These are phyloP conservation scores for Vitis labrusca DNA, from an alignment of 164 flowering plant species.

Conservation along the genomic window DNA sequence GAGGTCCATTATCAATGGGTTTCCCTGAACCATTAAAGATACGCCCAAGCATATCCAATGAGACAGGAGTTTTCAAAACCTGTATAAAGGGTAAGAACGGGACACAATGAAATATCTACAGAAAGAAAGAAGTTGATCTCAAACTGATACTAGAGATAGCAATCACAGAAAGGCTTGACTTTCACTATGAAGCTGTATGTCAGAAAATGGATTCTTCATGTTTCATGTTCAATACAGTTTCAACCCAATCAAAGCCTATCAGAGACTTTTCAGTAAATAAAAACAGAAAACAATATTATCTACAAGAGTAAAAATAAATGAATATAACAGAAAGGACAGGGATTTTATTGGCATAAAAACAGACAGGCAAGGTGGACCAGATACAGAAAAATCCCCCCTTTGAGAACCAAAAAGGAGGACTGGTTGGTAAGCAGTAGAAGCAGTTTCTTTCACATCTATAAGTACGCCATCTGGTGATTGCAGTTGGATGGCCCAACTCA, in stretches of 20 bases:
- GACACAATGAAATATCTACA: not conserved
- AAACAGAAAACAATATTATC: not conserved
- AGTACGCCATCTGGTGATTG: not conserved
- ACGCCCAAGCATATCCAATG: slow-evolving; percentile 98
- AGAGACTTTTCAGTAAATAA: not conserved
- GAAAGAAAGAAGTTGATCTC: not conserved
- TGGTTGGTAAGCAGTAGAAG: no score
- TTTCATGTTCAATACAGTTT: not conserved
- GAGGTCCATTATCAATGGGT: slow-evolving; percentile 99
- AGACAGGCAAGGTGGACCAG: no score
- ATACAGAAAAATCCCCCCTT: no score
- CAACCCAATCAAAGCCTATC: not conserved
- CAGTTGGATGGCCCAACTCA: not conserved
- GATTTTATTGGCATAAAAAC: no score
- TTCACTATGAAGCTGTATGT: not conserved
- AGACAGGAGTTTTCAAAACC: slow-evolving; percentile 98
- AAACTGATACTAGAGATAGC: no score
- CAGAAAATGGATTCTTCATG: not conserved
- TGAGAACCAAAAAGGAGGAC: no score
- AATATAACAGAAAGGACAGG: no score
- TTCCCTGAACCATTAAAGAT: slow-evolving; percentile 99
- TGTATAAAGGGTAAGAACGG: slow-evolving; percentile 20
- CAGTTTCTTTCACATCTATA: not conserved
- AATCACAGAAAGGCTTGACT: no score
- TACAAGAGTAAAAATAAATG: no score